Base-by-base conservation (phyloP, 805 yeast species). In the Yamadazyma ubonensis region DNA sequence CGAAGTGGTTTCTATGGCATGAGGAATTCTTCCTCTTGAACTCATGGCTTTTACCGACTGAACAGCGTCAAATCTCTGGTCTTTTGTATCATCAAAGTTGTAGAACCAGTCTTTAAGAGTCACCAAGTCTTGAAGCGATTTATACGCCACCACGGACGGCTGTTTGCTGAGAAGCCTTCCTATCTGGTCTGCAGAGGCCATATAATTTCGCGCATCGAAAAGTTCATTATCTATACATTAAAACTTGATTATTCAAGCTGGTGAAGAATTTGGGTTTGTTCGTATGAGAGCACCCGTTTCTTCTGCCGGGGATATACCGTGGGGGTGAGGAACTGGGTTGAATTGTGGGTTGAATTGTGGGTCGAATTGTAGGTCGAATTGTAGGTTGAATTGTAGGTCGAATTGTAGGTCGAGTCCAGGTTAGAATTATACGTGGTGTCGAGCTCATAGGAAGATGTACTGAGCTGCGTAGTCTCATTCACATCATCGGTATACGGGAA, bases 1-100 rank as follows among this genome's bases (percentile, higher is more conserved):
- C 0, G 81, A 70, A 0, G 95, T 86, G 29, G 79, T 60, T 49
- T 83, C 91, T 22, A 86, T 68, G 0, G 83, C 81, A 55, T 83
- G 93, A 1, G 93, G 90, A 11, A 85, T 50, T 49, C 65, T 71
- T 14, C 89, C 88, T 53, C 85, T 67, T 2, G 84, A 69, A 28
- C 63, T 59, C 50, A 76, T 75, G 1, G 81, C 76, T 39, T 71
- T 62, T 4, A 81, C 81, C 45, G 63, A 69, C 36, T 67, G 66
- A 5, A 82, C 57, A 0, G 83, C 89, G 36, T 75, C 52, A 5
- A 28, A 9, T 33, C 79, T 57, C 3, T 47, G 39, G 31, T 69
- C 73, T 2, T 43, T 44, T 1, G 43, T 45, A 2, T 41, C 51
- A 22, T 44, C 42, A n/a, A 57, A 60, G 32, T 68, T 62, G 50